A percentile compares a stretch with the other conserved stretches of the same genome.
Conservation (phyloP, 768 basidiomycete genomes). For the Mycena venus region DNA sequence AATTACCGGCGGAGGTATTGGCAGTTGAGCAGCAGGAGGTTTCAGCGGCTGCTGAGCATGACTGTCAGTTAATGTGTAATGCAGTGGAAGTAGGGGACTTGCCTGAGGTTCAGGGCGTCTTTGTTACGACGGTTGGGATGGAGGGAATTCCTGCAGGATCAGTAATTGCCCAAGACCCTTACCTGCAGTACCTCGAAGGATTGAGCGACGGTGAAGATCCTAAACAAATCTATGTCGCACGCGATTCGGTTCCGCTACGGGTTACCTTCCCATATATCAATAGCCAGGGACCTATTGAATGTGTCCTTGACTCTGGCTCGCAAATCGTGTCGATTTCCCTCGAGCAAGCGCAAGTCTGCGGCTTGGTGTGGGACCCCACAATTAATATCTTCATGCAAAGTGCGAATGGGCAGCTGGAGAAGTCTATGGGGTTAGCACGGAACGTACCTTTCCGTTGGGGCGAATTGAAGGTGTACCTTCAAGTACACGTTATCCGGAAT, state of each 20-base stretch:
- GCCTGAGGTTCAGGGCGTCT: constrained; percentile 1
- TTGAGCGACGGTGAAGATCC: neutral
- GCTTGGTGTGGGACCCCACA: constrained; percentile 34
- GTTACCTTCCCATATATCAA: constrained; percentile 26
- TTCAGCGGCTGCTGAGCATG: neutral
- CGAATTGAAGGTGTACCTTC: constrained; percentile 36
- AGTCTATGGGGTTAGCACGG: constrained; percentile 39
- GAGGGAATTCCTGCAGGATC: constrained; percentile 3
- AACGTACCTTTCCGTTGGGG: constrained; percentile 43
- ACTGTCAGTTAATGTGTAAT: neutral
- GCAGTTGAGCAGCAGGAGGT: neutral
- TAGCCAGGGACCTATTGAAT: constrained; percentile 31
- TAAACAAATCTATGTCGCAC: neutral
- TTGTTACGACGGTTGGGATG: neutral
- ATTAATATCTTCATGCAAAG: constrained; percentile 41
- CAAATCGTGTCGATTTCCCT: constrained; percentile 42
- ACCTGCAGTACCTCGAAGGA: neutral
- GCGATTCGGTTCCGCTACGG: neutral
- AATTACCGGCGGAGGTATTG: neutral
- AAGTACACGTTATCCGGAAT: constrained; percentile 42
- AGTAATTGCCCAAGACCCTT: constrained; percentile 2
- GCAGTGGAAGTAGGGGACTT: neutral
- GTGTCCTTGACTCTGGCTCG: constrained; percentile 41
- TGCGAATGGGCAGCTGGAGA: constrained; percentile 38
- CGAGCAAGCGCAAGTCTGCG: constrained; percentile 24